Evolutionary conservation across 139 green algal genomes (phyloP), one percentile per base, ranked within the genome.

Genomic region (Ulvella scutata): DNA sequence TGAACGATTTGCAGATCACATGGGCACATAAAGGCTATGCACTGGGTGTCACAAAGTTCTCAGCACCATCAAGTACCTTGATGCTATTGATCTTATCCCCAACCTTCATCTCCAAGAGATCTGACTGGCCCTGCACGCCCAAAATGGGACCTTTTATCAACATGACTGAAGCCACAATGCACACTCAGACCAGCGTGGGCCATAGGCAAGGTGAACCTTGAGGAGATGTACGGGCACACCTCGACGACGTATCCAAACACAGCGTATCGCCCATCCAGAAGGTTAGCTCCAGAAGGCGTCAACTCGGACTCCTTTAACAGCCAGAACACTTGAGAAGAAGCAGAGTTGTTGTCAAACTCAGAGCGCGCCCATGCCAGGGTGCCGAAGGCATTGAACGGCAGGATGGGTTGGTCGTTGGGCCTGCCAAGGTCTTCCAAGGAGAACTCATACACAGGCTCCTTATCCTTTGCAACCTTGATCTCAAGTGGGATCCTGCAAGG

Each of bases 321-420:
- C 78, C 90, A 98, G 84, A 99, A 99, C 61, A 99, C 80, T 78
- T 94, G 87, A 4, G 74, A 80, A 40, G 84, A 93, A 28, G 84
- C 94, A 2, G 81, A 91, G 89, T 99, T 97, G 80, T 92, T 84
- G 37, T 97, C 90, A 81, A 98, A 98, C 88, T 99, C 95, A 34
- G 86, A 84, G 28, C 94, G 85, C 0, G 94, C 94, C 86, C 96
- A 90, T 9, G 94, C 93, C 72, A 98, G 74, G 4, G 95, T 99
- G 75, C 95, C 95, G 76, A 92, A 99, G 0, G 95, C 95, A 75
- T 99, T 99, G 89, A 99, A 99, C 23, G 95, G 94, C 62, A 99
- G 87, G 33, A 89, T 83, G 4, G 92, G 90, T 75, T 89, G 76
- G 61, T 96, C 94, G 75, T 95, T 94, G 78, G 88, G 95, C 28